Evolutionary conservation across 371 early-diverging fungal genomes (phyloP).

Genomic region (Mucor saturninus): DNA sequence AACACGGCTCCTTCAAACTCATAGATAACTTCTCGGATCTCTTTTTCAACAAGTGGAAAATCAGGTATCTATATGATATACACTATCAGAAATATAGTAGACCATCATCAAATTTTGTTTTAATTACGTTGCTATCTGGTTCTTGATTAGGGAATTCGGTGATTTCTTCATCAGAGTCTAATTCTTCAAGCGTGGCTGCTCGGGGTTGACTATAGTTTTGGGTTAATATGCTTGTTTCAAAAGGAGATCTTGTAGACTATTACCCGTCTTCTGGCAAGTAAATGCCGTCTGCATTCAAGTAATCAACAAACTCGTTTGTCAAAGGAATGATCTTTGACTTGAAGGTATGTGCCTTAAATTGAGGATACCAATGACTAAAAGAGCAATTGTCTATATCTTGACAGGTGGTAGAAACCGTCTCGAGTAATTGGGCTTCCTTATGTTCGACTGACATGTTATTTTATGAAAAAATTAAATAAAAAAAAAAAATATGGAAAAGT

Average conservation of each 20-base stretch:
- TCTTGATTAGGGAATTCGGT: slow-evolving; percentile 40
- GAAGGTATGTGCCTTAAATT: slow-evolving; percentile 66
- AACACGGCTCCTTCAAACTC: slow-evolving; percentile 84
- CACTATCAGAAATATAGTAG: too few species aligned
- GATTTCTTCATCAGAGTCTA: slow-evolving; percentile 52
- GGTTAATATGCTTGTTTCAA: neutral
- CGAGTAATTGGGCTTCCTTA: slow-evolving; percentile 6
- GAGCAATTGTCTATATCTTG: slow-evolving; percentile 69
- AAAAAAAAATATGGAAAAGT: neutral
- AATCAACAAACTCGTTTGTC: slow-evolving; percentile 76
- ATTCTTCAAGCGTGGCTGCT: slow-evolving; percentile 49
- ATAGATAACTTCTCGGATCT: slow-evolving; percentile 70
- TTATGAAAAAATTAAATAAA: neutral
- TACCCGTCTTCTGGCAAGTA: slow-evolving; percentile 76
- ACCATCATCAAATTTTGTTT: too few species aligned
- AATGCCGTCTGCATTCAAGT: slow-evolving; percentile 84
- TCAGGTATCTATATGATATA: slow-evolving; percentile 38
- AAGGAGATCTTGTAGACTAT: neutral
- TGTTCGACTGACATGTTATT: slow-evolving; percentile 1
- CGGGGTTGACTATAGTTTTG: slow-evolving; percentile 37
- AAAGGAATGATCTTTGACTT: slow-evolving; percentile 74
- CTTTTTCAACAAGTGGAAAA: slow-evolving; percentile 64
- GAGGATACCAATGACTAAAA: slow-evolving; percentile 80
- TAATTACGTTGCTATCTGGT: slow-evolving; percentile 24
- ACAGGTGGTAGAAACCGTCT: slow-evolving; percentile 2